phyloP scores from a whole-genome alignment of 108 stramenopile species.

The Nitzschia sp. region DNA sequence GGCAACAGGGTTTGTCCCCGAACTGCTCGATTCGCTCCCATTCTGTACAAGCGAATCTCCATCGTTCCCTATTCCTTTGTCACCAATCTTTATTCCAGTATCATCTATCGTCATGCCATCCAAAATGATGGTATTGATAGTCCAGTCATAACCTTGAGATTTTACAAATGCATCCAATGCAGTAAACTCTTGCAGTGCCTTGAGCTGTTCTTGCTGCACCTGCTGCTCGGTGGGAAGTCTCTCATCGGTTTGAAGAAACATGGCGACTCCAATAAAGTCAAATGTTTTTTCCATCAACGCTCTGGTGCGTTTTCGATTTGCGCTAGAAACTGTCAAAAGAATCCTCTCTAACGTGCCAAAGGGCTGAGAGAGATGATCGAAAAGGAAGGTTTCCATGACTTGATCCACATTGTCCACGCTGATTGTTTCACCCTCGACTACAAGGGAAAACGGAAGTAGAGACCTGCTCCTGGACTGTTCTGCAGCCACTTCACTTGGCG shows the following conservation, averaged over 20 bases:
- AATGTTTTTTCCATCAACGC: not conserved
- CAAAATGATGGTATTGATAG: not conserved
- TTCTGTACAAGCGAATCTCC: not conserved
- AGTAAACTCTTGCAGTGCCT: constrained; percentile 7
- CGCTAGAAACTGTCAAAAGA: constrained; percentile 12
- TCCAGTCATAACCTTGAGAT: constrained; percentile 1
- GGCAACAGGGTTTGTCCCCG: not conserved
- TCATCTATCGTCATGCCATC: constrained; percentile 5
- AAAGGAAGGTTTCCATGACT: not conserved
- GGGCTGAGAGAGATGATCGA: not conserved
- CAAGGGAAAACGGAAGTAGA: constrained; percentile 9
- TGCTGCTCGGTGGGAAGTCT: not conserved
- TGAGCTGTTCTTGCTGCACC: constrained; percentile 4
- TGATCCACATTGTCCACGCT: constrained; percentile 9
- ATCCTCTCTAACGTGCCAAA: constrained; percentile 4
- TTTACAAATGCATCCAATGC: not conserved
- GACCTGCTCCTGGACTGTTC: not conserved
- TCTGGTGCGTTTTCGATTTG: not conserved
- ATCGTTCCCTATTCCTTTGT: constrained; percentile 1
- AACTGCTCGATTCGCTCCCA: not conserved
- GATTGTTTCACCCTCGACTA: not conserved
- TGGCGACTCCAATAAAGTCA: constrained; percentile 3
- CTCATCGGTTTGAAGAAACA: not conserved
- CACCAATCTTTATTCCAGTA: not conserved
- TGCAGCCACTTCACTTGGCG: not conserved